These are phyloP conservation scores for Candida ipomoeae DNA, from an alignment of 805 yeast species.

Conservation along the genomic window DNA sequence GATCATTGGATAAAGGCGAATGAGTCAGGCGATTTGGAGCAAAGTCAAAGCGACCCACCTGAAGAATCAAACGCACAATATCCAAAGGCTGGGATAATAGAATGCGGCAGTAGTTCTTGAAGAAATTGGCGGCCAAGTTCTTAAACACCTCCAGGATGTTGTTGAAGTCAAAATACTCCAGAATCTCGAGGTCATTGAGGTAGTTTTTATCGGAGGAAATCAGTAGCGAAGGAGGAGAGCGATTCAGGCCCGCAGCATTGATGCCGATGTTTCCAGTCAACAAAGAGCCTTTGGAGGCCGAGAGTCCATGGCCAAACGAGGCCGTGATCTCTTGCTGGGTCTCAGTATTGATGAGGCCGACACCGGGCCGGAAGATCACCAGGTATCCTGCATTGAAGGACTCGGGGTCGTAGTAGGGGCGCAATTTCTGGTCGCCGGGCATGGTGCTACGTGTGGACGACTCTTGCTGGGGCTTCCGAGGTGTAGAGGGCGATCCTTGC, in stretches of 20 bases:
- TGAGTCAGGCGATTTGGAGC: neutral
- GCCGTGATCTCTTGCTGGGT: constrained; percentile 35
- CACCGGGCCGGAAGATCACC: constrained; percentile 56
- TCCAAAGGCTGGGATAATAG: constrained; percentile 86
- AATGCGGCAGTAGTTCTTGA: constrained; percentile 65
- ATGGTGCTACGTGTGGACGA: constrained; percentile 3
- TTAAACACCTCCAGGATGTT: constrained; percentile 54
- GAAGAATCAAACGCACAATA: constrained; percentile 70
- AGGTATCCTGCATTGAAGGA: constrained; percentile 62
- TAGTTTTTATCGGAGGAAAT: constrained; percentile 35
- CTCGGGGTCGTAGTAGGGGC: constrained; percentile 73
- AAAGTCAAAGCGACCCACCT: constrained; percentile 63
- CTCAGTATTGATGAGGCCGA: constrained; percentile 52
- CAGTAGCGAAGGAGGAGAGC: constrained; percentile 3
- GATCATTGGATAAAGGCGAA: neutral
- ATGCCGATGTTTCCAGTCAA: constrained; percentile 13
- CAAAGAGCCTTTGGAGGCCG: constrained; percentile 5
- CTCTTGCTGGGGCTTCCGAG: neutral
- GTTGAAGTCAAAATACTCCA: constrained; percentile 58
- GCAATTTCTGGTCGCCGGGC: constrained; percentile 27
- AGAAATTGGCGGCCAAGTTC: constrained; percentile 56
- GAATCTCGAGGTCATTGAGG: constrained; percentile 57
- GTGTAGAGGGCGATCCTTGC: neutral
- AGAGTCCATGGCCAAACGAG: constrained; percentile 18
- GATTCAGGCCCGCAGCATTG: constrained; percentile 1